These are phyloP conservation scores for Coemansia sp. DNA, from an alignment of 192 early-diverging fungal species.

Conservation along the genomic window DNA sequence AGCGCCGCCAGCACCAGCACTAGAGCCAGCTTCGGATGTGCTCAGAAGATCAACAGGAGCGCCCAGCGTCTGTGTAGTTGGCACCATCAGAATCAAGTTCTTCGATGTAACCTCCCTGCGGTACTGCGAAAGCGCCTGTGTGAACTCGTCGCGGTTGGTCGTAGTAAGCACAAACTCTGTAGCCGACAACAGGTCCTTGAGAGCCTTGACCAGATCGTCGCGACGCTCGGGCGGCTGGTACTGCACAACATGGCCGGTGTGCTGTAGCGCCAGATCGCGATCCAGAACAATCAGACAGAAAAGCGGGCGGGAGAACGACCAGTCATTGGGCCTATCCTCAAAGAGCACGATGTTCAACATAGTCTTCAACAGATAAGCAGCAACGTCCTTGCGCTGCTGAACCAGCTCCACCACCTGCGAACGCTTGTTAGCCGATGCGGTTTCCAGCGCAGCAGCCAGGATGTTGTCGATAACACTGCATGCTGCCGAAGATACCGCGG, in stretches of 20 bases:
- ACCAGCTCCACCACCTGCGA: conserved; percentile 28
- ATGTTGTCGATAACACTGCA: conserved; percentile 75
- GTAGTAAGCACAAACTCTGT: conserved; percentile 34
- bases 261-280: conserved; percentile 58
- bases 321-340: conserved; percentile 79
- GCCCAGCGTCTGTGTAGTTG: conserved; percentile 51
- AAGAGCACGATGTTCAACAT: conserved; percentile 78
- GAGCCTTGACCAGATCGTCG: conserved; percentile 39
- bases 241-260: conserved; percentile 45
- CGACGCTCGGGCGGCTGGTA: conserved; percentile 52
- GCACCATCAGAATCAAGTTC: conserved; percentile 55
- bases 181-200: conserved; percentile 44
- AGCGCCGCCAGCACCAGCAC: neutral
- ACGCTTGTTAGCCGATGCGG: conserved; percentile 26
- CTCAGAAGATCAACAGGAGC: conserved; percentile 41
- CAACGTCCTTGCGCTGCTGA: conserved; percentile 58
- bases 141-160: conserved; percentile 45
- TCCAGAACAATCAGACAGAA: conserved; percentile 77
- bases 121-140: conserved; percentile 47
- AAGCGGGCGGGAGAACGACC: conserved; percentile 81
- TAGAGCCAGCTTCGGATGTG: neutral
- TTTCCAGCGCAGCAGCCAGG: conserved; percentile 65
- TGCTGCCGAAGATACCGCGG: conserved; percentile 59
- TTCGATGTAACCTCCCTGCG: conserved; percentile 41
- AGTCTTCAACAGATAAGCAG: conserved; percentile 63